Evolutionary conservation across 768 basidiomycete species (phyloP), one percentile per base, ranked within the genome.

Genomic region (Leccinellum albellum): DNA sequence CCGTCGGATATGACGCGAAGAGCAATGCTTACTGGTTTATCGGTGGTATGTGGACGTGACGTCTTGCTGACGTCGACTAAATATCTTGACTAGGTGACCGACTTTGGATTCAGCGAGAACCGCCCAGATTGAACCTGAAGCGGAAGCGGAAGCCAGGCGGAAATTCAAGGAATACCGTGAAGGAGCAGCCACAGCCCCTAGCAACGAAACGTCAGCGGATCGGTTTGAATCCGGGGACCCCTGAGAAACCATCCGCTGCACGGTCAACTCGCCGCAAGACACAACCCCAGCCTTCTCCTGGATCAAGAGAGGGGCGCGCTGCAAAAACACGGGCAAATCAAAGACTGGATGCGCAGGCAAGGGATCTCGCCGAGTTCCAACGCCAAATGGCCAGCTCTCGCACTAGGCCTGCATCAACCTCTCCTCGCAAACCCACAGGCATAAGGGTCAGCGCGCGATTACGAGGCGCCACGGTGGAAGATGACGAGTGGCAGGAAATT

Each of bases 11-110:
- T 61, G 92, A 94, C 64, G 80, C 81, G 40, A 86, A 86, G 66
- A 76, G 75, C 7, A 91, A 92, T 68, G 85, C 87, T 0, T 94
- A 92, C 66, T 93, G 91, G 91, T 71, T 92, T 23, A 89, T 94
- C 60, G 91, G 92, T 44, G 79, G 88, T 88, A 73, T 35, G 75
- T 33, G 8, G 21, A 32, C 20, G 8, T 32, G 26, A 14, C 50
- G 21, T 45, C 51, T 24, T 33, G 28, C 21, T 6, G 6, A 31
- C 37, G 23, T 31, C 53, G 28, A 52, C 54, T 54, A 52, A 42
- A 60, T 32, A 47, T 26, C 10, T 17, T 47, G n/a, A 35, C 46
- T 55, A 91, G 90, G 83, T 54, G 87, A 92, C 65, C 86, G 92
- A 23, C 77, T 94, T 23, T 94, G 92, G 92, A 83, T 92, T 45